Evolutionary conservation across 305 asterid genomes (phyloP), one percentile per base, ranked within the genome.

Genomic region (Solanum chacoense): DNA sequence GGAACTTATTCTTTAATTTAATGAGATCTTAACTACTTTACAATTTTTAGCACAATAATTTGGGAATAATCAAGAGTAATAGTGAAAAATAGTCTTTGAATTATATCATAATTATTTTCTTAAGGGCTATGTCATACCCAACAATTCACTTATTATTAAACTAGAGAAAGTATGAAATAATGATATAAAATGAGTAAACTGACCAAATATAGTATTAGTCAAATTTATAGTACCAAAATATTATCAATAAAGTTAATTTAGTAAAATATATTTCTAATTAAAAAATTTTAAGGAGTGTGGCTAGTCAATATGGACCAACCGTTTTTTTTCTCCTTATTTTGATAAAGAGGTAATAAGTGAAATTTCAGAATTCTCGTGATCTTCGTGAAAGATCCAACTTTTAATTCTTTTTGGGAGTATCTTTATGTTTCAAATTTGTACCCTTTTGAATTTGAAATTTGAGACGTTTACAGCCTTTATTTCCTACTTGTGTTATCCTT

Each of bases 241-340:
- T 67, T 12, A 67, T 67, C 13, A 24, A 67, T 24, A 67, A 67
- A 24, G 3, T 9, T 22, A 63, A 63, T 63, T 63, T 63, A 63
- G 29, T 63, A n/a, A 59, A 59, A 59, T 55, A 55, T 55, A 20
- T 59, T 20, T 59, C 26, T 55, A 55, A 55, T 55, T 55, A 55
- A 55, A 55, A 55, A 0, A 0, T 0, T 18, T 20, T 59, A 20
- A 59, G 11, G 1, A 20, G 26, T 0, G 1, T 59, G 69, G 0
- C 26, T 0, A 20, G 72, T 65, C 29, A 65, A 63, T 8, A 63
- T 63, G 11, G 14, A 5, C 29, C 72, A 8, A 65, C 7, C 12
- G n/a, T 63, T 63, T 4, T 65, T 65, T 67, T 5, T 2, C 26
- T 0, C 12, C 75, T 69, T 26, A 26, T 69, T 26, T 69, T 69